These are phyloP conservation scores for Citrus australasica DNA, from an alignment of 345 rosid genomes.

Conservation along the genomic window DNA sequence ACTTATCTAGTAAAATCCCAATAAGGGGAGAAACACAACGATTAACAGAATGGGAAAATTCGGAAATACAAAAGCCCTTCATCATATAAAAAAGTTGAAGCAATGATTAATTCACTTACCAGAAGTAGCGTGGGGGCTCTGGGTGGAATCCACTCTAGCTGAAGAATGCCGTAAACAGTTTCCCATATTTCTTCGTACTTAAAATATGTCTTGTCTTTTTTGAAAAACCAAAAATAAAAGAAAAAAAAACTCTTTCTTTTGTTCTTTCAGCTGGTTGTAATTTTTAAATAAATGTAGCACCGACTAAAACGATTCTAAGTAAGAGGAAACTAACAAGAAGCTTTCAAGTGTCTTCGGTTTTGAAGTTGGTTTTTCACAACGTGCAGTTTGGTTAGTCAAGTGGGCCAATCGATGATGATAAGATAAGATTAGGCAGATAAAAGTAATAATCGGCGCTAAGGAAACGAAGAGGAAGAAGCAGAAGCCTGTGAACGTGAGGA, in stretches of 20 bases:
- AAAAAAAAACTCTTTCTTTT: not conserved
- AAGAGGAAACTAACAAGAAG: not conserved
- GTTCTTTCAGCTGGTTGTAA: not conserved
- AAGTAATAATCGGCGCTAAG: not conserved
- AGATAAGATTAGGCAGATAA: not conserved
- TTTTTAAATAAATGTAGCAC: not conserved
- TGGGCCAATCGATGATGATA: not conserved
- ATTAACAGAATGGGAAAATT: not conserved
- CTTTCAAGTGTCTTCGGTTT: not conserved
- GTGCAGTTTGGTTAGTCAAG: not conserved
- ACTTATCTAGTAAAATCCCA: not conserved
- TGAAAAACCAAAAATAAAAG: too few relatives aligned
- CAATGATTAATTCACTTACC: slow-evolving; percentile 33
- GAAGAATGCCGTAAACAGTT: slow-evolving; percentile 66
- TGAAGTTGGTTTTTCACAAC: not conserved
- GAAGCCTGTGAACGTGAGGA: slow-evolving; percentile 10
- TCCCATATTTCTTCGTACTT: slow-evolving; percentile 40
- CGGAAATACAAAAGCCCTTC: not conserved
- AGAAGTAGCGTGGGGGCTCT: slow-evolving; percentile 48
- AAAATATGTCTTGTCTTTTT: not conserved
- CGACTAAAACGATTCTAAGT: not conserved
- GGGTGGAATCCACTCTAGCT: slow-evolving; percentile 56
- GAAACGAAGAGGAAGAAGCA: not conserved
- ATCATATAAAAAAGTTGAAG: not conserved
- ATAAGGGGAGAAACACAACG: not conserved